These are phyloP conservation scores for Aspergillus panamensis DNA, from an alignment of 495 filamentous ascomycete genomes.

Conservation along the genomic window DNA sequence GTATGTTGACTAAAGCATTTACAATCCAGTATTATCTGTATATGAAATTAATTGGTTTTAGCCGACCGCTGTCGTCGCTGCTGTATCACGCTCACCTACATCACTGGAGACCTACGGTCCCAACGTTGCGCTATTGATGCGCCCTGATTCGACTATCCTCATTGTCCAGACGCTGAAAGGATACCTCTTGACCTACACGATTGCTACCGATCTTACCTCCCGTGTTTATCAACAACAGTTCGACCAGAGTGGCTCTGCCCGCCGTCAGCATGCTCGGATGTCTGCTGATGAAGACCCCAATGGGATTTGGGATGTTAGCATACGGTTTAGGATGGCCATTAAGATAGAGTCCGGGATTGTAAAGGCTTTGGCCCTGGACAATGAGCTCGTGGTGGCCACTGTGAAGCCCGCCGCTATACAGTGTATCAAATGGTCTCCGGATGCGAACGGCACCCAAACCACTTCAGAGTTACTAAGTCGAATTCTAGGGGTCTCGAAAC, in stretches of 20 bases:
- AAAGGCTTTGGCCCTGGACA: slow-evolving; percentile 81
- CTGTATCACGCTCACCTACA: slow-evolving; percentile 71
- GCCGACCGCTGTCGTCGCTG: slow-evolving; percentile 86
- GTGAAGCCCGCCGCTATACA: slow-evolving; percentile 90
- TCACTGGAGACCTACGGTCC: slow-evolving; percentile 81
- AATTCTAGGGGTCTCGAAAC: slow-evolving; percentile 79
- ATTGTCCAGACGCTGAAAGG: slow-evolving; percentile 86
- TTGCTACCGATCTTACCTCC: slow-evolving; percentile 78
- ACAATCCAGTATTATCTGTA: slow-evolving; percentile 14
- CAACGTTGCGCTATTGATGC: slow-evolving; percentile 78
- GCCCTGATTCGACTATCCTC: slow-evolving; percentile 86
- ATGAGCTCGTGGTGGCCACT: slow-evolving; percentile 91
- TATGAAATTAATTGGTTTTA: slow-evolving; percentile 36
- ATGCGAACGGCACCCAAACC: slow-evolving; percentile 76
- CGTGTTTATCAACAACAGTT: slow-evolving; percentile 83
- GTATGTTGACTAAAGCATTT: slow-evolving; percentile 44
- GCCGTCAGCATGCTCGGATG: slow-evolving; percentile 67
- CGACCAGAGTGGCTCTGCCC: slow-evolving; percentile 60
- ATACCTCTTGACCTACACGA: slow-evolving; percentile 89
- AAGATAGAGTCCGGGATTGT: slow-evolving; percentile 95
- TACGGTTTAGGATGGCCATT: slow-evolving; percentile 96
- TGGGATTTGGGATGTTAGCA: slow-evolving; percentile 77
- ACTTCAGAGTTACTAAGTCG: slow-evolving; percentile 85
- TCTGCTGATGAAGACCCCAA: slow-evolving; percentile 63
- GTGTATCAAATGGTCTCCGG: slow-evolving; percentile 91